Percentiles rank a stretch among this genome's conserved stretches.
Conservation (phyloP, 257 asterid genomes). For the Ligustrum vulgare region DNA sequence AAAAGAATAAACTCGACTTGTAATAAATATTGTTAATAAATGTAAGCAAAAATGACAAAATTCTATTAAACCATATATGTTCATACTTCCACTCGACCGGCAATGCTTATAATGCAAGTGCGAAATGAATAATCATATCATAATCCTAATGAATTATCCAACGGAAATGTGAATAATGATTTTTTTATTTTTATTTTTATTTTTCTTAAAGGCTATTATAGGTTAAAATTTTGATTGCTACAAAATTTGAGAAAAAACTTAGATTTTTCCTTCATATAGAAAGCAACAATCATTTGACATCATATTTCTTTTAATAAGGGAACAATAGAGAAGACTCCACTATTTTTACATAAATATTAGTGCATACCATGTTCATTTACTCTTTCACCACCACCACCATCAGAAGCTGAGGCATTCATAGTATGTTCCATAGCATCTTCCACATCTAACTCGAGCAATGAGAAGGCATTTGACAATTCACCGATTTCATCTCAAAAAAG, state of each 20-base stretch:
- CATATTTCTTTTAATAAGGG: not conserved
- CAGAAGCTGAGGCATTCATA: constrained; percentile 24
- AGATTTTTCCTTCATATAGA: not conserved
- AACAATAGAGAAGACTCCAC: not conserved
- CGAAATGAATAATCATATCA: not conserved
- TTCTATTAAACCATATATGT: not conserved
- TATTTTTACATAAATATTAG: not conserved
- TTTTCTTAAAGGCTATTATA: no score
- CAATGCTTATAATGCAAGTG: not conserved
- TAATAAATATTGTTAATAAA: not conserved
- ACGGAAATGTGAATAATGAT: not conserved
- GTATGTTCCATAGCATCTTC: constrained; percentile 38
- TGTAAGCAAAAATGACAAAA: no score
- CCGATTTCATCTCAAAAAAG: constrained; percentile 40
- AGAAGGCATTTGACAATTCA: constrained; percentile 63
- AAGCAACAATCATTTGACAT: not conserved
- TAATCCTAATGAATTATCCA: not conserved
- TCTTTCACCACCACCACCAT: constrained; percentile 23
- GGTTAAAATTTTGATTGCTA: not conserved
- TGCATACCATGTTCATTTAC: constrained; percentile 29
- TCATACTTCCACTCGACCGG: not conserved
- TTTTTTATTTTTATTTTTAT: no score
- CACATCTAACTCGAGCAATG: constrained; percentile 64
- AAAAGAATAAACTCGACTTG: no score
- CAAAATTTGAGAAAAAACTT: not conserved